Evolutionary conservation across 2,329 filamentous ascomycete species (phyloP).

Genomic region (Rutstroemia sp.): DNA sequence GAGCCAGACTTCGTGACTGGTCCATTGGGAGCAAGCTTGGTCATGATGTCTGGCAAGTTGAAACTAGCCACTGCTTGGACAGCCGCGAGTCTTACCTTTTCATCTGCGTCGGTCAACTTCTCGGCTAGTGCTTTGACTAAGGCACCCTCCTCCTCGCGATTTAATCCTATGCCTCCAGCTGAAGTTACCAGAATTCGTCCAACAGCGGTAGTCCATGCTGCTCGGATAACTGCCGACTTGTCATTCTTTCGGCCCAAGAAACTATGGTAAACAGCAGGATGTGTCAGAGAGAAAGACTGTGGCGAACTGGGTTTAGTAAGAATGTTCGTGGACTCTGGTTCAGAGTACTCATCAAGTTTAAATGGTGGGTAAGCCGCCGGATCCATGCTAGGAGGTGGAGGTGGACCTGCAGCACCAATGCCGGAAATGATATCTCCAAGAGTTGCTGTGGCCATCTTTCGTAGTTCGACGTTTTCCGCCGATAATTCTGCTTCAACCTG

Average conservation of each 20-base stretch:
- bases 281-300: slow-evolving; percentile 80
- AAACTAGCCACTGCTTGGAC: slow-evolving; percentile 79
- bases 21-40: slow-evolving; percentile 71
- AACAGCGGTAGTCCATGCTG: slow-evolving; percentile 77
- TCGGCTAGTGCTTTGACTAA: slow-evolving; percentile 70
- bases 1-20: slow-evolving; percentile 70
- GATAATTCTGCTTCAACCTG: slow-evolving; percentile 88
- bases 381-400: slow-evolving; percentile 64
- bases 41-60: slow-evolving; percentile 70
- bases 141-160: slow-evolving; percentile 69
- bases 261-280: slow-evolving; percentile 70
- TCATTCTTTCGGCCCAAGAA: slow-evolving; percentile 84
- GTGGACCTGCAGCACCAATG: slow-evolving; percentile 84
- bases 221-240: slow-evolving; percentile 73
- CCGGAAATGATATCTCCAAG: slow-evolving; percentile 92
- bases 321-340: slow-evolving; percentile 48
- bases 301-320: slow-evolving; percentile 79
- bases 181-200: slow-evolving; percentile 87
- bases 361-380: slow-evolving; percentile 79
- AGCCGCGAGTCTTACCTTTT: slow-evolving; percentile 84
- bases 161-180: slow-evolving; percentile 82
- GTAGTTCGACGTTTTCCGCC: slow-evolving; percentile 80
- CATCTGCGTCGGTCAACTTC: slow-evolving; percentile 80
- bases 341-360: slow-evolving; percentile 52
- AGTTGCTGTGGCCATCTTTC: slow-evolving; percentile 84